Conservation (phyloP, 169 alveolate species). For the Plasmodium sp. region DNA sequence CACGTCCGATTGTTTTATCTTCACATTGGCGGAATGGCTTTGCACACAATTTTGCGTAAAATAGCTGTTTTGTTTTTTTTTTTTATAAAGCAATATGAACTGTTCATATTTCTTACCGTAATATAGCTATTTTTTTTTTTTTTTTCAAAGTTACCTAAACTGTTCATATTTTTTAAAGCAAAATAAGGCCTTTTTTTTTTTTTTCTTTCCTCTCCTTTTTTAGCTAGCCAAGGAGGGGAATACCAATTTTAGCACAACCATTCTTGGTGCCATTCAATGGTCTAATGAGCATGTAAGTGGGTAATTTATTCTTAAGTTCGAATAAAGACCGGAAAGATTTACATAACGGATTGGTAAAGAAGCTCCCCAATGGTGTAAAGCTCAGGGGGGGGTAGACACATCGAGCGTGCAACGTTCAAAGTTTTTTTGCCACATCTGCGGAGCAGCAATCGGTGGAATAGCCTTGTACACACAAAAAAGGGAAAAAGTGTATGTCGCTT, state of each 20-base stretch:
- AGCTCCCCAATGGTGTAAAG: not conserved
- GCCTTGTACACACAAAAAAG: not conserved
- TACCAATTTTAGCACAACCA: not conserved
- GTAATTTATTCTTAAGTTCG: not conserved
- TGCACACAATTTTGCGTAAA: not conserved
- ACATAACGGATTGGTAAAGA: not conserved
- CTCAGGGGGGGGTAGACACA: not conserved
- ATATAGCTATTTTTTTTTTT: not conserved
- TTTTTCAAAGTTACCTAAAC: not conserved
- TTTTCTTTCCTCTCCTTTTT: not conserved
- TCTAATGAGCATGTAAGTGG: not conserved
- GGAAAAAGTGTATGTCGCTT: not conserved
- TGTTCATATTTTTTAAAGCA: not conserved
- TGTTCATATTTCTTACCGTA: conserved; percentile 16
- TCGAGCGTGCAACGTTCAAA: not conserved
- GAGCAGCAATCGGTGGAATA: not conserved
- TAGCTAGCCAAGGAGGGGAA: not conserved
- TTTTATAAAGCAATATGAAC: not conserved
- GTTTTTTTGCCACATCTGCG: not conserved
- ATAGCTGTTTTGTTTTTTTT: conserved; percentile 29
- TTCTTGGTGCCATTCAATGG: not conserved
- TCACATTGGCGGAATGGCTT: not conserved
- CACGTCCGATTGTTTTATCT: not conserved
- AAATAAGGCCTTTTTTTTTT: too few species aligned
- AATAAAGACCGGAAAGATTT: not conserved